phyloP scores from a whole-genome alignment of 192 early-diverging fungal species.

The Coemansia sp. region DNA sequence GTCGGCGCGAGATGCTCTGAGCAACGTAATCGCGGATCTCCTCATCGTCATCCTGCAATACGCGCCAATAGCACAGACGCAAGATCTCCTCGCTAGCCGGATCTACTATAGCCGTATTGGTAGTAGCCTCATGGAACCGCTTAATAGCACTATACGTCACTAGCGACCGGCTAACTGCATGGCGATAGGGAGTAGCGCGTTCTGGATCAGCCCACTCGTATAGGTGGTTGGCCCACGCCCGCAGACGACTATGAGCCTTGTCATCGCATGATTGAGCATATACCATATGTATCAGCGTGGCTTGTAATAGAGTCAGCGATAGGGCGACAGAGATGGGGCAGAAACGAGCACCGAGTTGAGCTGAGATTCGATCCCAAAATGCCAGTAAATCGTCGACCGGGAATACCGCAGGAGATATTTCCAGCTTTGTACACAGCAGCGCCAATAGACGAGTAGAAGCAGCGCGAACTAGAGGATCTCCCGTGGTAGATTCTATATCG shows the following conservation, averaged over 20 bases:
- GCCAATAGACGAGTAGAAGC: slow-evolving; percentile 39
- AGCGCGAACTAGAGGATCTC: slow-evolving; percentile 40
- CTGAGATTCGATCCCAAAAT: slow-evolving; percentile 38
- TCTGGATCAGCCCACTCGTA: slow-evolving; percentile 53
- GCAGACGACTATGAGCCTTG: slow-evolving; percentile 8
- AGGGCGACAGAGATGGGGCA: slow-evolving; percentile 44
- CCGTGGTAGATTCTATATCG: background rate
- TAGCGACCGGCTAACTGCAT: slow-evolving; percentile 47
- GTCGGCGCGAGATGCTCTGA: slow-evolving; percentile 58
- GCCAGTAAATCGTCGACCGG: slow-evolving; percentile 31
- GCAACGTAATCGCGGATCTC: slow-evolving; percentile 74
- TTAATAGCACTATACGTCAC: slow-evolving; percentile 47
- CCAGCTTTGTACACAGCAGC: slow-evolving; percentile 39
- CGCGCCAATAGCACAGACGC: slow-evolving; percentile 49
- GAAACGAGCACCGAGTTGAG: slow-evolving; percentile 23
- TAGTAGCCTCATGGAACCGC: slow-evolving; percentile 25
- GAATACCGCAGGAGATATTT: slow-evolving; percentile 28
- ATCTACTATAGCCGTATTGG: background rate
- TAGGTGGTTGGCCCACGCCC: slow-evolving; percentile 53
- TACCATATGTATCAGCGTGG: slow-evolving; percentile 45
- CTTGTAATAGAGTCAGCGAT: slow-evolving; percentile 43
- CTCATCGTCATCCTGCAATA: slow-evolving; percentile 80
- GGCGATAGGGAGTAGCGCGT: slow-evolving; percentile 42
- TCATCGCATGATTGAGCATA: background rate
- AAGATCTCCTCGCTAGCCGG: slow-evolving; percentile 59